Evolutionary conservation across 352 stramenopile genomes (phyloP).

Genomic region (Phytopythium montanum): DNA sequence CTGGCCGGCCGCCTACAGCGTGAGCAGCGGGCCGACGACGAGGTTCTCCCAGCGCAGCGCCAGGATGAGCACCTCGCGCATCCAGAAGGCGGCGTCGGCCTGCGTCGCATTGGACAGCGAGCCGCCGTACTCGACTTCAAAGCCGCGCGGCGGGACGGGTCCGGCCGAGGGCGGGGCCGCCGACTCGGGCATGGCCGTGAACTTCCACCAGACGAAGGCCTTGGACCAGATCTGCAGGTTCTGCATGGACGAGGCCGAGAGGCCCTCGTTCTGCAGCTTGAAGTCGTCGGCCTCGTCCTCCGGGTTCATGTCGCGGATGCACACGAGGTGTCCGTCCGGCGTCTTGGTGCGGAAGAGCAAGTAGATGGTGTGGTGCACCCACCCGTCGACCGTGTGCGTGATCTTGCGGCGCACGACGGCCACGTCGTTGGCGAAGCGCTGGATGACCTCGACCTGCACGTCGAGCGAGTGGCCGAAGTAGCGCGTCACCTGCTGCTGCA

Average conservation of each 20-base stretch:
- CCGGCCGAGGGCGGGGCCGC: neutral
- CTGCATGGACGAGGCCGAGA: slow-evolving; percentile 12
- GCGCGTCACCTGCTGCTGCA: slow-evolving; percentile 49
- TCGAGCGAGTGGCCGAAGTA: slow-evolving; percentile 54
- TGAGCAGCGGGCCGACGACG: slow-evolving; percentile 45
- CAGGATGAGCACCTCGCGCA: slow-evolving; percentile 50
- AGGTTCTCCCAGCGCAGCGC: slow-evolving; percentile 55
- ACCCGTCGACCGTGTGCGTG: slow-evolving; percentile 46
- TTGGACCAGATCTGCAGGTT: slow-evolving; percentile 55
- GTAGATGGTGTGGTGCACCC: slow-evolving; percentile 70
- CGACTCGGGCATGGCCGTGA: slow-evolving; percentile 37
- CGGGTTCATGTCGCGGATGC: slow-evolving; percentile 59
- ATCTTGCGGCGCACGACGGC: slow-evolving; percentile 55
- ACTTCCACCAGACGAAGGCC: slow-evolving; percentile 67
- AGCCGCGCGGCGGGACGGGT: slow-evolving; percentile 15
- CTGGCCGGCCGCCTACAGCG: slow-evolving; percentile 14
- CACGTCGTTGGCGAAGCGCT: slow-evolving; percentile 47
- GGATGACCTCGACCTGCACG: slow-evolving; percentile 47
- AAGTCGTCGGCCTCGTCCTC: slow-evolving; percentile 30
- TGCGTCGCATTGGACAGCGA: slow-evolving; percentile 35
- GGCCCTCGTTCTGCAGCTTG: slow-evolving; percentile 17
- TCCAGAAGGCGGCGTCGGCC: slow-evolving; percentile 49
- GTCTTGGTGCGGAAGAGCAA: slow-evolving; percentile 69
- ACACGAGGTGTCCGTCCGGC: slow-evolving; percentile 58
- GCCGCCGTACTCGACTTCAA: slow-evolving; percentile 57